Percentiles rank a stretch among this genome's conserved stretches.
phyloP scores from a whole-genome alignment of 2,329 filamentous ascomycete genomes.

The Aspergillus pseudoviridinutans region DNA sequence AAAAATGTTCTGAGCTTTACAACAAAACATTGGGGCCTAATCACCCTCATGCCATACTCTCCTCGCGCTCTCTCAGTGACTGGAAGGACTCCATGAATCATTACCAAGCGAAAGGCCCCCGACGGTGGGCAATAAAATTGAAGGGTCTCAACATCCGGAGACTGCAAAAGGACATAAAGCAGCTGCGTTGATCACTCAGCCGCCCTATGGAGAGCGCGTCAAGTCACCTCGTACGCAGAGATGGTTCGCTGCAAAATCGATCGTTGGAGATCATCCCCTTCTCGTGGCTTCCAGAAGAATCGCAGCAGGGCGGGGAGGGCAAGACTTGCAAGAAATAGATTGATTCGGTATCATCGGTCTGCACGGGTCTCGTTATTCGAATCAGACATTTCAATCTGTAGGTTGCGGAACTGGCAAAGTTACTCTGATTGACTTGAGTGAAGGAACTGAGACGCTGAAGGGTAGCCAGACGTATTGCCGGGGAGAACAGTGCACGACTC shows the following conservation, averaged over 20 bases:
- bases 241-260: neutral
- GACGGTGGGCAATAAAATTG: neutral
- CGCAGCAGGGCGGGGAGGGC: neutral
- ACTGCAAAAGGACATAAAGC: neutral
- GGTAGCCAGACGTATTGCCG: no score
- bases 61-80: neutral
- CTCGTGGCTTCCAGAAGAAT: neutral
- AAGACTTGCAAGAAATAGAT: neutral
- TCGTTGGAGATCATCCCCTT: neutral
- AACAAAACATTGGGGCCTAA: constrained; percentile 1
- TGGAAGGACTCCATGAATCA: neutral
- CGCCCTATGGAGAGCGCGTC: neutral
- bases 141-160: neutral
- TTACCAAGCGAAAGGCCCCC: neutral
- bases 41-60: neutral
- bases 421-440: no score
- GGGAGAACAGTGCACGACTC: no score
- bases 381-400: no score
- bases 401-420: no score
- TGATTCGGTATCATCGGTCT: neutral
- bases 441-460: no score
- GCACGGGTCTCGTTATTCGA: no score
- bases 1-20: neutral
- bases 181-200: neutral
- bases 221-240: neutral